Evolutionary conservation across 2,329 filamentous ascomycete species (phyloP).

Genomic region (Monosporascus sp.): DNA sequence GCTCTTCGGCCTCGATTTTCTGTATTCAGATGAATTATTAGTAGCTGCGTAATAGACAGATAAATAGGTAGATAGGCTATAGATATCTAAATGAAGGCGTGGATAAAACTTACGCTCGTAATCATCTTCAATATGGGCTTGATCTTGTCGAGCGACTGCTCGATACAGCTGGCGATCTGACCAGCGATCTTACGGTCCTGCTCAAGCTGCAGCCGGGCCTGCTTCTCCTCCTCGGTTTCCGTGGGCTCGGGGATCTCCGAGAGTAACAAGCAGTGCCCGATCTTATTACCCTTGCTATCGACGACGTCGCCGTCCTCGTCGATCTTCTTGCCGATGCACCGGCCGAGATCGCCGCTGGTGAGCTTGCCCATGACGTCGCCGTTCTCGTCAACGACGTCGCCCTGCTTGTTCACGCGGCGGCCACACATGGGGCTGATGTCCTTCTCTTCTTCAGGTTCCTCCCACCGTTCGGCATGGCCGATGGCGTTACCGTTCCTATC

Average conservation of each 20-base stretch:
- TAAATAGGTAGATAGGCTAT: background rate
- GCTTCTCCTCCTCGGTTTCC: slow-evolving; percentile 55
- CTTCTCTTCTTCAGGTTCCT: slow-evolving; percentile 49
- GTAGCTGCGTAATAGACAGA: slow-evolving; percentile 2
- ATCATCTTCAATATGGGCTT: slow-evolving; percentile 85
- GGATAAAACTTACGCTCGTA: slow-evolving; percentile 54
- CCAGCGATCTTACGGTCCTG: slow-evolving; percentile 72
- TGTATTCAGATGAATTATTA: slow-evolving; percentile 33
- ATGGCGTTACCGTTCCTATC: slow-evolving; percentile 66
- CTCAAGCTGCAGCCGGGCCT: slow-evolving; percentile 51
- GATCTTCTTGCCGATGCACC: slow-evolving; percentile 64
- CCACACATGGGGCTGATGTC: slow-evolving; percentile 49
- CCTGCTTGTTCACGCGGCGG: slow-evolving; percentile 52
- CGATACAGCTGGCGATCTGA: slow-evolving; percentile 68
- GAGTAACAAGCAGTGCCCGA: slow-evolving; percentile 65
- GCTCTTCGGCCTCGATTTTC: slow-evolving; percentile 76
- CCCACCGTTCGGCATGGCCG: slow-evolving; percentile 56
- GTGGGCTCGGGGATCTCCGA: slow-evolving; percentile 47
- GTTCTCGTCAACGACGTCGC: slow-evolving; percentile 54
- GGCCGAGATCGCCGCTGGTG: slow-evolving; percentile 59
- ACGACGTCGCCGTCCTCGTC: slow-evolving; percentile 68
- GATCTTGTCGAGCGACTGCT: slow-evolving; percentile 77
- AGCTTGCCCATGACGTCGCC: slow-evolving; percentile 62
- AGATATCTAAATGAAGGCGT: too few species aligned
- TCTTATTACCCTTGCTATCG: slow-evolving; percentile 60